Conservation (phyloP, 1,139 yeast genomes). For the Kodamaea suecica region DNA sequence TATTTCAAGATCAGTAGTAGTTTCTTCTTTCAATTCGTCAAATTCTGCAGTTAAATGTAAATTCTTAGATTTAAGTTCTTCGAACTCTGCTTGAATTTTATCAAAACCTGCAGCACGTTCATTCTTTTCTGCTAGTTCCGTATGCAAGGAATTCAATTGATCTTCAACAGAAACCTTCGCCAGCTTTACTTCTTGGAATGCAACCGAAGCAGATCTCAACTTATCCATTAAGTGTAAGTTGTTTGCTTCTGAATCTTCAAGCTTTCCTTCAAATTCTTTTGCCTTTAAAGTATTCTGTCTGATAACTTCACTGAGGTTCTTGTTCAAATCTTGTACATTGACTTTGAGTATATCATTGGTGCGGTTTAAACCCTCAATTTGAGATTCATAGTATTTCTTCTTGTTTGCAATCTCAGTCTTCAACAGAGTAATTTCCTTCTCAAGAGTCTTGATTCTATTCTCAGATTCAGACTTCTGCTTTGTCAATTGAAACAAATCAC, state of each 20-base stretch:
- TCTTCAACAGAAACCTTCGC: conserved; percentile 18
- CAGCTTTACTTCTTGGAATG: conserved; percentile 39
- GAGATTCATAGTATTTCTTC: conserved; percentile 22
- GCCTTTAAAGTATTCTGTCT: conserved; percentile 16
- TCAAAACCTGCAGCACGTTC: conserved; percentile 1
- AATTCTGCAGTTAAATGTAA: conserved; percentile 3
- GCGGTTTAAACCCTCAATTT: conserved; percentile 21
- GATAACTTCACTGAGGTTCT: conserved; percentile 12
- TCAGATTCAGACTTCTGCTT: conserved; percentile 58
- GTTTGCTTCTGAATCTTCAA: conserved; percentile 31
- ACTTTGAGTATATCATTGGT: conserved; percentile 23
- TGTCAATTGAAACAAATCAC: conserved; percentile 69
- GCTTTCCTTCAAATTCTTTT: conserved; percentile 21
- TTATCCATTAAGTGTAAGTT: conserved; percentile 42
- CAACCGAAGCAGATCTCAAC: conserved; percentile 45
- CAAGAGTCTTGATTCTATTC: conserved; percentile 34
- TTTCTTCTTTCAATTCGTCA: conserved; percentile 4
- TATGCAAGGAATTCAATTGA: conserved; percentile 4
- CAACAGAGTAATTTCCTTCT: conserved; percentile 35
- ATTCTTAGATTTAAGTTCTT: conserved; percentile 11
- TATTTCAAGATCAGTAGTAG: conserved; percentile 7
- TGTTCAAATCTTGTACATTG: conserved; percentile 24
- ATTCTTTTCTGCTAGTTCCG: background rate
- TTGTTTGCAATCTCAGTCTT: conserved; percentile 9
- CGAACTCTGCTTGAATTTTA: conserved; percentile 6